Evolutionary conservation across 1,284 basidiomycete species (phyloP).

Genomic region (Irpex sp.): DNA sequence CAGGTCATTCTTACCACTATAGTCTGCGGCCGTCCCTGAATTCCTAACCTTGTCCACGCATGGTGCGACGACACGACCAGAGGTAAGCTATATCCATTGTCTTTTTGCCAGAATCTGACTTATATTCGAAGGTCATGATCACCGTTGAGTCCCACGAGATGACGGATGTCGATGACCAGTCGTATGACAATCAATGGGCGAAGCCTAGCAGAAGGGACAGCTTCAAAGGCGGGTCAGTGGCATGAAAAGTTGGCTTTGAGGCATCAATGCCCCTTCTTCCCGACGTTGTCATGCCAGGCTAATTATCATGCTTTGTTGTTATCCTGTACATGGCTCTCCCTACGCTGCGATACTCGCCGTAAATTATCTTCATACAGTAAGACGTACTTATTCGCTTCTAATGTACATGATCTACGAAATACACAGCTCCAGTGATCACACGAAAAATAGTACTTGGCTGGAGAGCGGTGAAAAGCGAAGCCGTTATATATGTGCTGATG

Average conservation of each 20-base stretch:
- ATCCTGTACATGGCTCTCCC: not conserved
- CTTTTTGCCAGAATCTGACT: not conserved
- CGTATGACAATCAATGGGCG: not conserved
- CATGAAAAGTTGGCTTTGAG: not conserved
- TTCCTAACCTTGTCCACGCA: slow-evolving; percentile 6
- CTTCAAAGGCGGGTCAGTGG: not conserved
- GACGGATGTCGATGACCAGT: slow-evolving; percentile 6
- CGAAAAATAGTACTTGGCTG: too few relatives aligned
- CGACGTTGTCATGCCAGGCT: not conserved
- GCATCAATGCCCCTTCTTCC: not conserved
- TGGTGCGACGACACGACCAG: not conserved
- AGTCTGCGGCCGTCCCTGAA: slow-evolving; percentile 7
- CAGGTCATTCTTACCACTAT: not conserved
- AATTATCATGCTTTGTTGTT: not conserved
- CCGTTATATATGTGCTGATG: too few relatives aligned
- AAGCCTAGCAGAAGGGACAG: not conserved
- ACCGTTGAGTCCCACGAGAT: slow-evolving; percentile 12
- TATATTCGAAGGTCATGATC: slow-evolving; percentile 3
- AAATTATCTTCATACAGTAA: not conserved
- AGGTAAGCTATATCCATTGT: slow-evolving; percentile 1
- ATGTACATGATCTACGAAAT: not conserved
- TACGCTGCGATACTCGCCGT: not conserved
- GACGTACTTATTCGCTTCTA: not conserved
- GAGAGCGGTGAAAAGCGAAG: too few relatives aligned
- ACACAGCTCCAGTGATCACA: too few relatives aligned